Conservation (phyloP, 140 eudicot genomes). For the Stevia rebaudiana region DNA sequence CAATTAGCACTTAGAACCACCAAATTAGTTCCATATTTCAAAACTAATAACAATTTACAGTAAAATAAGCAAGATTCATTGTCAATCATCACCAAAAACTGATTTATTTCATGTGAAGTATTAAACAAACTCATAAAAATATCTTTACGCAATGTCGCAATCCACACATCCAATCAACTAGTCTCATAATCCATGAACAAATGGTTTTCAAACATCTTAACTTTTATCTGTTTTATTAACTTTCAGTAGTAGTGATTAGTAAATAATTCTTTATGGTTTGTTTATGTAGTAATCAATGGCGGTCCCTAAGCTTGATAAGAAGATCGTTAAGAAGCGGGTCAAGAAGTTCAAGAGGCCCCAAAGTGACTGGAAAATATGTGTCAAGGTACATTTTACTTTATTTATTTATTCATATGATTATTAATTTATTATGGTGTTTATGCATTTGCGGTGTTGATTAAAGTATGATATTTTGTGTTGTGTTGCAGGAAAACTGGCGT, state of each 20-base stretch:
- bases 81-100: not conserved
- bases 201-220: not conserved
- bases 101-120: not conserved
- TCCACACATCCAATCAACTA: not conserved
- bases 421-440: no score
- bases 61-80: not conserved
- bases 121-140: not conserved
- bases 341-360: slow-evolving; percentile 72
- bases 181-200: not conserved
- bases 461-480: not conserved
- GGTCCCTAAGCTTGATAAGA: slow-evolving; percentile 58
- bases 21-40: no score
- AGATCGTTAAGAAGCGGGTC: slow-evolving; percentile 71
- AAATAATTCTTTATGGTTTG: not conserved
- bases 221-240: not conserved
- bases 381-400: slow-evolving; percentile 36
- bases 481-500: slow-evolving; percentile 62
- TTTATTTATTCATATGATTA: not conserved
- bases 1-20: not conserved
- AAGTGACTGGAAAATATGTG: slow-evolving; percentile 51
- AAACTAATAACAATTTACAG: not conserved
- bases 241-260: not conserved
- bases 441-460: not conserved
- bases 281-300: slow-evolving; percentile 47
- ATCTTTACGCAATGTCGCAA: no score